Base-by-base conservation (phyloP, 2,329 filamentous ascomycete species). In the Sporothrix globosa region DNA sequence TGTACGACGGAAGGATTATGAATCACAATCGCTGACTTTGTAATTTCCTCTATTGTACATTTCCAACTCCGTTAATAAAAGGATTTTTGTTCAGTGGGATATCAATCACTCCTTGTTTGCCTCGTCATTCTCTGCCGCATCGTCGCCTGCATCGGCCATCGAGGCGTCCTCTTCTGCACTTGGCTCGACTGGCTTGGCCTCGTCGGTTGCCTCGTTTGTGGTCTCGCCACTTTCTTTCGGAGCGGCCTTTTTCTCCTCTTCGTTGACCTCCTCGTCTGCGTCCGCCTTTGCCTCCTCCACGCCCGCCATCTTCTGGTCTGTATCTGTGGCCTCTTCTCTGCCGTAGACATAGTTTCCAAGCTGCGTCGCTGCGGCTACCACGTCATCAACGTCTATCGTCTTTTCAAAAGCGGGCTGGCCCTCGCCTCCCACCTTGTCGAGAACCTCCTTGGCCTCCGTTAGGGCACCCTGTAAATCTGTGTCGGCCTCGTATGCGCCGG, bases 291-390 rank as follows among this genome's bases (percentile, higher is more conserved):
- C 24, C 46, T 34, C 67, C 1, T n/a, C 41, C 13, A 50, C 46
- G 19, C 41, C 66, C 46, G 58, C 56, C 2, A 44, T 63, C 6
- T 70, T 14, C 14, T 56, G 61, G 0, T 66, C 46, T 0, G 14
- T 39, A 4, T 53, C 48, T 9, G 2, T 21, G 11, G 24, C 69
- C 30, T 72, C 71, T 19, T 70, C 69, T 10, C 50, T 53, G 41
- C 79, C 81, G 63, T 86, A 83, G 13, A 87, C 80, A 73, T 84
- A 87, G 24, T 79, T 78, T 76, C 83, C 83, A 9, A 87, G 79
- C 71, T 82, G 78, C 68, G 82, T 78, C 74, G 83, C 86, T 1
- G 84, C 81, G 50, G 78, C 79, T 39, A 86, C 84, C 48, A 86
- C 72, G 72, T 86, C 81, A 70, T 84, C 84, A 44, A 56, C 63